These are phyloP conservation scores for Blepharisma japonicum DNA, from an alignment of 73 alveolate genomes.

Conservation along the genomic window DNA sequence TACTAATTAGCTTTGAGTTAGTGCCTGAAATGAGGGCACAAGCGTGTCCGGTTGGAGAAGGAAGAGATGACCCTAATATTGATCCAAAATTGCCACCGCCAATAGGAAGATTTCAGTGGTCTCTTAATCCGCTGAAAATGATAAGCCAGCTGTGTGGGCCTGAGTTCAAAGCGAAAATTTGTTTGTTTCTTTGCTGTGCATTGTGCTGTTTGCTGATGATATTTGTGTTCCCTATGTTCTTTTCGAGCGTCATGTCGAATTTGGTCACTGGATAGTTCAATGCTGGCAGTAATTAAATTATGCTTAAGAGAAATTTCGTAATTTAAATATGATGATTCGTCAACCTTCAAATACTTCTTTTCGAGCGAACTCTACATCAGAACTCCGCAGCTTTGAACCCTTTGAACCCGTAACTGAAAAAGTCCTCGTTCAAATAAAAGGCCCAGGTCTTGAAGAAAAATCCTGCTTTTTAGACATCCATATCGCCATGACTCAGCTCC, in stretches of 20 bases:
- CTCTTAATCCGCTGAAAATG: conserved; percentile 76
- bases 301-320: too few relatives aligned
- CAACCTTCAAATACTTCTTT: conserved; percentile 12
- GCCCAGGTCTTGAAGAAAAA: conserved; percentile 45
- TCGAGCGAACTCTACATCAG: not conserved
- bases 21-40: conserved; percentile 71
- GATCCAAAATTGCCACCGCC: conserved; percentile 87
- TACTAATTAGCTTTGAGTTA: conserved; percentile 63
- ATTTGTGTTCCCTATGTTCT: too few relatives aligned
- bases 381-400: not conserved
- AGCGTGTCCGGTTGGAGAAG: conserved; percentile 75
- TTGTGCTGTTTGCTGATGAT: conserved; percentile 33
- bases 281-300: too few relatives aligned
- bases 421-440: conserved; percentile 38
- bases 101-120: conserved; percentile 68
- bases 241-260: too few relatives aligned
- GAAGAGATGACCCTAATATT: conserved; percentile 80
- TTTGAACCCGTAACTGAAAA: conserved; percentile 11
- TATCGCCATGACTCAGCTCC: not conserved
- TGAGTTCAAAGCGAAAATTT: conserved; percentile 71
- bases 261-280: too few relatives aligned
- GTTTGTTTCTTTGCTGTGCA: conserved; percentile 52
- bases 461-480: conserved; percentile 25
- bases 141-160: conserved; percentile 81
- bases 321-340: conserved; percentile 15